Conservation (phyloP, 129 eudicot genomes). For the Scalesia atractyloides region DNA sequence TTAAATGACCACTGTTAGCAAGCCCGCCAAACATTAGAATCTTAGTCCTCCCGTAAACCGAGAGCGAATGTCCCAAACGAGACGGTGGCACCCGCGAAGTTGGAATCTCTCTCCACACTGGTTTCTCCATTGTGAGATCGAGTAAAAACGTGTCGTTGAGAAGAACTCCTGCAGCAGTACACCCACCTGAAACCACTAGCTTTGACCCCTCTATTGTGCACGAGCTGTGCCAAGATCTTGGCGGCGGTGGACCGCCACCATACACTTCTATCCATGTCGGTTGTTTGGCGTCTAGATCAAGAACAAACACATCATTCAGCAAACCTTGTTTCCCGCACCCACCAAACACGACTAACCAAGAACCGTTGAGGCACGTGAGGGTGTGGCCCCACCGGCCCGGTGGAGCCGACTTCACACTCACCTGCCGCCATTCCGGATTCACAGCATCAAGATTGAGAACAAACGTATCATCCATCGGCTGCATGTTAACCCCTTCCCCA, state of each 20-base stretch:
- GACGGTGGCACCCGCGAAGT: conserved; percentile 72
- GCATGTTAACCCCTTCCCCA: conserved; percentile 95
- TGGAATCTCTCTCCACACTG: conserved; percentile 79
- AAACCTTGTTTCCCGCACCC: conserved; percentile 87
- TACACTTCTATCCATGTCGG: conserved; percentile 92
- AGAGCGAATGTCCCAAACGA: conserved; percentile 81
- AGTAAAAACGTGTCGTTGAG: conserved; percentile 69
- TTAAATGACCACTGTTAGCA: conserved; percentile 81
- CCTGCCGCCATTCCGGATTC: conserved; percentile 78
- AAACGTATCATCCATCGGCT: conserved; percentile 96
- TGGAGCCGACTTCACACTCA: conserved; percentile 73
- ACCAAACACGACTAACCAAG: conserved; percentile 89
- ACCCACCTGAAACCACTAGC: conserved; percentile 87
- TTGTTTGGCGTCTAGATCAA: conserved; percentile 82
- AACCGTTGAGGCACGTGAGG: conserved; percentile 73
- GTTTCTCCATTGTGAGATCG: conserved; percentile 73
- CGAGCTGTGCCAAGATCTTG: conserved; percentile 93
- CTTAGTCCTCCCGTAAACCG: conserved; percentile 77
- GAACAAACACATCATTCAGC: conserved; percentile 86
- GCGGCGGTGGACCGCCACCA: conserved; percentile 76
- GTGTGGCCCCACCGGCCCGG: conserved; percentile 99
- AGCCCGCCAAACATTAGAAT: conserved; percentile 90
- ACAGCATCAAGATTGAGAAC: conserved; percentile 80
- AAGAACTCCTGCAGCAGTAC: conserved; percentile 87
- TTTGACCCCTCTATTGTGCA: conserved; percentile 94